Conservation (phyloP, 2,329 filamentous ascomycete species). For the Pseudocercospora musae region DNA sequence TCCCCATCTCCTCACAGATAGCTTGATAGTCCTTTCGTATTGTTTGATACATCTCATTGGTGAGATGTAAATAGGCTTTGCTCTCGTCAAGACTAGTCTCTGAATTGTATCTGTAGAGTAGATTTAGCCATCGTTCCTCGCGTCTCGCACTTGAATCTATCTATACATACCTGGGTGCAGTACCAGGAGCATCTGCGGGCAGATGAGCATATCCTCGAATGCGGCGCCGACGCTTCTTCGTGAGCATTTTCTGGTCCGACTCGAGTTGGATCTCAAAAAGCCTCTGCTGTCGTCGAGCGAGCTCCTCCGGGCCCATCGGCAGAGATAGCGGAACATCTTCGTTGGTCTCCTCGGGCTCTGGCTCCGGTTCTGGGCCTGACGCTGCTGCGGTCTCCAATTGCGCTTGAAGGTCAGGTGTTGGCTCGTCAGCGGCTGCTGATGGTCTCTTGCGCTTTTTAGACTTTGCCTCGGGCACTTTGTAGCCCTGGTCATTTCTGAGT, state of each 20-base stretch:
- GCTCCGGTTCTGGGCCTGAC: not conserved
- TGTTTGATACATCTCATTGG: conserved; percentile 60
- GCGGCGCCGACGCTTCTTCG: conserved; percentile 64
- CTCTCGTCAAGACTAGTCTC: conserved; percentile 80
- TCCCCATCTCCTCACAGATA: conserved; percentile 65
- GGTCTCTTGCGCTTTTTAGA: conserved; percentile 39
- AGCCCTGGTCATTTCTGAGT: conserved; percentile 24
- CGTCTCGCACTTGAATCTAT: not conserved
- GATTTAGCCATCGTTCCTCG: not conserved
- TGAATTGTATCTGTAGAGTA: conserved; percentile 58
- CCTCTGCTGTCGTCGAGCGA: conserved; percentile 22
- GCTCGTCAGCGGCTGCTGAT: not conserved
- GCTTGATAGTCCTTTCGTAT: conserved; percentile 65
- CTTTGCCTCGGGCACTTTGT: conserved; percentile 16
- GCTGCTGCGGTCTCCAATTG: not conserved
- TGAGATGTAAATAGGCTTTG: conserved; percentile 65
- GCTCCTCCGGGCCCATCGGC: conserved; percentile 20
- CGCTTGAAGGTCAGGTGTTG: not conserved
- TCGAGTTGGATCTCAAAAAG: conserved; percentile 40
- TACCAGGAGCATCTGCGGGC: conserved; percentile 62
- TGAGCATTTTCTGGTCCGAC: conserved; percentile 59
- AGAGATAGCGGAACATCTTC: not conserved
- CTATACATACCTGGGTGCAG: conserved; percentile 52
- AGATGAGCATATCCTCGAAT: conserved; percentile 66
- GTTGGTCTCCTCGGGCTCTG: not conserved